Evolutionary conservation across 2,329 filamentous ascomycete species (phyloP).

Genomic region (Cladobotryum mycophilum): DNA sequence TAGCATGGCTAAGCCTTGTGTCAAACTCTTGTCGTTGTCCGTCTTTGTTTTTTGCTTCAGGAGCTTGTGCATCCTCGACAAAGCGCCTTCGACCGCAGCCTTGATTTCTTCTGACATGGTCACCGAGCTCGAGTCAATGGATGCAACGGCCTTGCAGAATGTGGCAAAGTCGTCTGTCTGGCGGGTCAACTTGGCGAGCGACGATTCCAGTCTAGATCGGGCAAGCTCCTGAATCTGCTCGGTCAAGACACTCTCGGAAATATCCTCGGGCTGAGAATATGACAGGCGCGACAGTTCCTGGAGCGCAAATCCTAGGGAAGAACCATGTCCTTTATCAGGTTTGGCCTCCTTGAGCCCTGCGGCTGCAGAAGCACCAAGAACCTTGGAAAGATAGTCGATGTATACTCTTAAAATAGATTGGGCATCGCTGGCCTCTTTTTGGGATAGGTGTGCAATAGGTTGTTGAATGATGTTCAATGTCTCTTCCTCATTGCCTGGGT

Average conservation of each 20-base stretch:
- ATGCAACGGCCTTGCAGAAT: conserved; percentile 48
- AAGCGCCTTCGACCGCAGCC: conserved; percentile 45
- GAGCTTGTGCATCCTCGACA: conserved; percentile 47
- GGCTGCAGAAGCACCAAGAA: conserved; percentile 35
- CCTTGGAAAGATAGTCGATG: conserved; percentile 48
- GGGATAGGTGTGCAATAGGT: conserved; percentile 29
- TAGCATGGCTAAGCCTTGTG: conserved; percentile 68
- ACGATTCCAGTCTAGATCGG: conserved; percentile 50
- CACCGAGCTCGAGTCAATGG: conserved; percentile 46
- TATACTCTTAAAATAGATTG: conserved; percentile 40
- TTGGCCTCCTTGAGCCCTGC: conserved; percentile 17
- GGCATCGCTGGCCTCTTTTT: conserved; percentile 23
- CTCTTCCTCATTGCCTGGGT: conserved; percentile 47
- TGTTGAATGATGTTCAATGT: conserved; percentile 44
- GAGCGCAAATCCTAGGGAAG: conserved; percentile 35
- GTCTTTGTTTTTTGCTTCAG: conserved; percentile 35
- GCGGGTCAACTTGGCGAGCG: conserved; percentile 52
- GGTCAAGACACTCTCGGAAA: conserved; percentile 38
- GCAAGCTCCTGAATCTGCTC: conserved; percentile 49
- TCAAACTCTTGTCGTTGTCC: conserved; percentile 33
- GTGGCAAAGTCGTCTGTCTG: conserved; percentile 46
- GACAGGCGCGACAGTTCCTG: conserved; percentile 49
- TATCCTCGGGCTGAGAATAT: conserved; percentile 42
- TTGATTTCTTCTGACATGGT: conserved; percentile 51
- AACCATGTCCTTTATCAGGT: conserved; percentile 23